Evolutionary conservation across 768 basidiomycete species (phyloP), one percentile per base, ranked within the genome.

Genomic region (Fomitopsis serialis): DNA sequence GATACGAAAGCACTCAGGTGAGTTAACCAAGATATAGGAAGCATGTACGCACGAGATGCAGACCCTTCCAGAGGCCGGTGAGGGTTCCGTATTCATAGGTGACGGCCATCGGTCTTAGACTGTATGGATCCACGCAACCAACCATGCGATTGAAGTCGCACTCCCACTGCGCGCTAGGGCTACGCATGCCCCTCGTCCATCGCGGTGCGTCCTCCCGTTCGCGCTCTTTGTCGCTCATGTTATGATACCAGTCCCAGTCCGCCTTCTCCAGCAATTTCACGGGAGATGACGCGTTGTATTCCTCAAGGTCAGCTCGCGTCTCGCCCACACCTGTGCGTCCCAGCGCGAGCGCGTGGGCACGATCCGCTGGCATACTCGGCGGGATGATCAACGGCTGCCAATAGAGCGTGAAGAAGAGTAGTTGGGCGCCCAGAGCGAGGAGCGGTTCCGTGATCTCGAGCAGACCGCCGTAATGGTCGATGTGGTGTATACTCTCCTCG

Each of bases 11-110:
- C 52, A 53, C 17, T 34, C 22, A 37, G 42, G 53, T 48, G 37
- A 40, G 34, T 40, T n/a, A n/a, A 27, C 50, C 21, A 15, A 21
- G 15, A 49, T 29, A 49, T 15, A 50, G 52, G 37, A 44, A 53
- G n/a, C 9, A 49, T 36, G 21, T 6, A 77, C 82, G 54, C 50
- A 87, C 85, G 51, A 82, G 68, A 66, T 85, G 74, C 19, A 80
- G 72, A 3, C 87, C 87, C 54, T 82, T 76, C 82, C 81, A 87
- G 5, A 78, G 68, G 2, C 85, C 85, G 21, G 64, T 66, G 59
- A 86, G 68, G 2, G 71, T 61, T 6, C 85, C 86, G 0, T 74
- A 74, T 2, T 72, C 72, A 63, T 81, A 84, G 21, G 70, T 68
- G 9, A 54, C 57, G 15, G 68, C 68, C 49, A 69, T 65, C 15